Evolutionary conservation across 352 stramenopile genomes (phyloP), one percentile per base, ranked within the genome.

Genomic region (Globisporangium echinulatum): DNA sequence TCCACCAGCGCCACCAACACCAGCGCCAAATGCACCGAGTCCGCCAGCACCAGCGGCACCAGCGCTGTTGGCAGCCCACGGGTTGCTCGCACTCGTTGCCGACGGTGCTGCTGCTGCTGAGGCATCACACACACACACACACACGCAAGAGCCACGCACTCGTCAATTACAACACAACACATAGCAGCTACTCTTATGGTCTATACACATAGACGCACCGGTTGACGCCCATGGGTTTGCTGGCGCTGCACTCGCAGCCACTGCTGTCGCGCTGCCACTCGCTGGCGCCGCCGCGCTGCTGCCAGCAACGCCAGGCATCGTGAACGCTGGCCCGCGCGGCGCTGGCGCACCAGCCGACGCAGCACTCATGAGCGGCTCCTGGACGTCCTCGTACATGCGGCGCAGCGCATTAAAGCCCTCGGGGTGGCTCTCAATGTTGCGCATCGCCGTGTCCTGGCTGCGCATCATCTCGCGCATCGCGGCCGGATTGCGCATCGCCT

Each of bases 401-500:
- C 89, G 84, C n/a, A 99, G 71, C 1, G 96, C 96, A 67, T 97
- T 97, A 69, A 99, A 99, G 40, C 97, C 97, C 48, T 98, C 96
- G 0, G 96, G 96, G 52, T 98, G 93, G 64, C 96, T 98, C 73
- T 99, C 94, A 59, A 99, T 96, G 70, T 99, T 97, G 49, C 84
- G 87, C 76, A 99, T 83, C 15, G 96, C 96, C 51, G 97, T 94
- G 77, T 99, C 97, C 68, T 99, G 96, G 73, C 82, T 96, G 5
- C 96, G 84, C 94, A 99, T 98, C 75, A 97, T 97, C 66, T 99
- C 92, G 48, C 95, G 90, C 89, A 98, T 97, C 15, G 88, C 89
- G 6, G 79, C 83, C 13, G 97, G 97, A 72, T 99, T 98, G 50
- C 96, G 87, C 88, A 98, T 98, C 62, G 97, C 97, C 68, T 99